Base-by-base conservation (phyloP, 352 stramenopile genomes). In the Phytophthora hybrid region DNA sequence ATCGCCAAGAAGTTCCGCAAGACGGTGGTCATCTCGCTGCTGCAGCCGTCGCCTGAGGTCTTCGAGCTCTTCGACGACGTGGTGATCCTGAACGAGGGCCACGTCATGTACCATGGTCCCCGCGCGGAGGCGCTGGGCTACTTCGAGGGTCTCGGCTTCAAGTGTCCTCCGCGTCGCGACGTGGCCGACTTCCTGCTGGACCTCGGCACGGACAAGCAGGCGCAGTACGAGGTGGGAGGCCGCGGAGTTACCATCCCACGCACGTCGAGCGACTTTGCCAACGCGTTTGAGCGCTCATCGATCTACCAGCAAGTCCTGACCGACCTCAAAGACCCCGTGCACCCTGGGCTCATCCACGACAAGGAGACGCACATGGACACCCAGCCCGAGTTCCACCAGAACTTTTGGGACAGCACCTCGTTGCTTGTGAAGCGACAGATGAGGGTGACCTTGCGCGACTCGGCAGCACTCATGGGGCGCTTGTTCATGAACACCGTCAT, bases 51-150 rank as follows among this genome's bases (percentile, higher is more conserved):
- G 11, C 96, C 96, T 4, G 95, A 99, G 79, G 93, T 97, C 4
- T 96, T 97, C 41, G 81, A 83, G 6, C 79, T 98, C 18, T 99
- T 99, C 73, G 96, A 99, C 75, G 87, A 98, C 61, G 69, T 98
- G 5, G 87, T 98, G 52, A 72, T 99, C n/a, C 58, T 99, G 49
- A 94, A 94, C 74, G 82, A 97, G 29, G 95, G 96, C 23, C 69
- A 85, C 26, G 70, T 98, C 13, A 92, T 98, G 63, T 99, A 97
- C 69, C 78, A 80, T 94, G 67, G 79, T 89, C 65, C 90, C 63
- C 76, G 78, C 75, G 68, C 92, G 71, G n/a, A 54, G 19, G 47
- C 47, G 18, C 47, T 54, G 47, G 47, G 19, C 19, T 96, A 98
- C 73, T 98, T 98, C 67, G 63, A 80, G 26, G 52, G 52, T 14